Base-by-base conservation (phyloP, 2,329 filamentous ascomycete genomes). In the Colletotrichum plurivorum region DNA sequence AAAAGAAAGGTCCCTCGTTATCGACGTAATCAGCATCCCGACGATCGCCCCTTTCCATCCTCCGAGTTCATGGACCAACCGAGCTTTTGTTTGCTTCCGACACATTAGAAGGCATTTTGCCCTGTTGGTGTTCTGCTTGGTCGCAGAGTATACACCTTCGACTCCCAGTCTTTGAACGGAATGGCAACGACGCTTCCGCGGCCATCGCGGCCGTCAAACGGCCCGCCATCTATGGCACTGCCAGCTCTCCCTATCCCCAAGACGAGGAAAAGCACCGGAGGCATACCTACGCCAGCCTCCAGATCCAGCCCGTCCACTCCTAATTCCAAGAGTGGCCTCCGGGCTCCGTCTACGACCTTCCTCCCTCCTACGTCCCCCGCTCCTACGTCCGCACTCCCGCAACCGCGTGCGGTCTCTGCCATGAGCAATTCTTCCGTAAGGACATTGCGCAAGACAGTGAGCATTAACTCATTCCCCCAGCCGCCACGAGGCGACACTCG, bases 391-490 rank as follows among this genome's bases (percentile, higher is more conserved):
- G 83, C 85, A 57, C 80, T 91, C 12, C 87, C 89, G 5, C 84
- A 88, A 16, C 83, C 88, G 18, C 88, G 87, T 68, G 84, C 87
- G 2, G 80, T 85, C 6, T 85, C 89, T 9, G 84, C 83, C 43
- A 81, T 89, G 15, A 90, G 88, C 71, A 83, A 54, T 66, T 51
- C 84, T 39, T 84, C 88, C 5, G 89, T 90, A 27, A 95, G 91
- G 79, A 89, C 91, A 1, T 81, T 98, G 63, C 90, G 94, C 71
- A 97, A 97, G 81, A 93, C 93, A 1, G 92, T 97, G 76, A 98
- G 95, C 85, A 97, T 98, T 76, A 95, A 95, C 77, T 92, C 94
- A 1, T 98, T 98, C 76, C 95, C 95, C 36, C 93, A 97, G 72
- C 95, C 95, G 15, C 95, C 95, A 15, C 91, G 91, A 73, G 89